phyloP scores from a whole-genome alignment of 1,284 basidiomycete genomes.

The Marasmius oreades region DNA sequence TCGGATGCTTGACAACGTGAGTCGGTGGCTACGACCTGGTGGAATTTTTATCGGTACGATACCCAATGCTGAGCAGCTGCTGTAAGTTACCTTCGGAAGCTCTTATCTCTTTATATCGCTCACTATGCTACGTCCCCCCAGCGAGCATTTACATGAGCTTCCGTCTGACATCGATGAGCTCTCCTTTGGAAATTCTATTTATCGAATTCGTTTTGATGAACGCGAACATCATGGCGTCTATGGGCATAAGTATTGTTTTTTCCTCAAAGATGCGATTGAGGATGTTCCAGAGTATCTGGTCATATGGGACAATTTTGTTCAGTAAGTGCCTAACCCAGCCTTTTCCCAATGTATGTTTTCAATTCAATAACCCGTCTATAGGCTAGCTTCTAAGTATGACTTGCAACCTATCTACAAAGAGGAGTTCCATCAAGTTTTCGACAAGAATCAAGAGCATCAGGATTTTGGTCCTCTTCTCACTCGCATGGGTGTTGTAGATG shows the following conservation, averaged over 20 bases:
- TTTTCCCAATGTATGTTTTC: slow-evolving; percentile 6
- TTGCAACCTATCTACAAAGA: slow-evolving; percentile 77
- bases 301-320: slow-evolving; percentile 88
- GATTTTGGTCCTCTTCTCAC: slow-evolving; percentile 80
- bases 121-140: slow-evolving; percentile 27
- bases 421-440: slow-evolving; percentile 86
- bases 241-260: slow-evolving; percentile 94
- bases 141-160: slow-evolving; percentile 65
- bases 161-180: slow-evolving; percentile 59
- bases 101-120: slow-evolving; percentile 4
- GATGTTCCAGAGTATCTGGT: slow-evolving; percentile 98
- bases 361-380: slow-evolving; percentile 26
- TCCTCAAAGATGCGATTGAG: slow-evolving; percentile 91
- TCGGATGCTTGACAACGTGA: slow-evolving; percentile 92
- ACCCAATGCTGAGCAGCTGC: slow-evolving; percentile 77
- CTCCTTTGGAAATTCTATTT: slow-evolving; percentile 89
- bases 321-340: slow-evolving; percentile 48
- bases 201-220: slow-evolving; percentile 82
- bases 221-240: slow-evolving; percentile 63
- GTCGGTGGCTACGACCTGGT: slow-evolving; percentile 74
- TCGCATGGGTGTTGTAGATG: slow-evolving; percentile 86
- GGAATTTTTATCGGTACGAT: slow-evolving; percentile 95
- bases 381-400: slow-evolving; percentile 82
- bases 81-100: slow-evolving; percentile 49
- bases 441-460: slow-evolving; percentile 69